Base-by-base conservation (phyloP, 495 filamentous ascomycete species). In the Staphylotrichum longicolle region DNA sequence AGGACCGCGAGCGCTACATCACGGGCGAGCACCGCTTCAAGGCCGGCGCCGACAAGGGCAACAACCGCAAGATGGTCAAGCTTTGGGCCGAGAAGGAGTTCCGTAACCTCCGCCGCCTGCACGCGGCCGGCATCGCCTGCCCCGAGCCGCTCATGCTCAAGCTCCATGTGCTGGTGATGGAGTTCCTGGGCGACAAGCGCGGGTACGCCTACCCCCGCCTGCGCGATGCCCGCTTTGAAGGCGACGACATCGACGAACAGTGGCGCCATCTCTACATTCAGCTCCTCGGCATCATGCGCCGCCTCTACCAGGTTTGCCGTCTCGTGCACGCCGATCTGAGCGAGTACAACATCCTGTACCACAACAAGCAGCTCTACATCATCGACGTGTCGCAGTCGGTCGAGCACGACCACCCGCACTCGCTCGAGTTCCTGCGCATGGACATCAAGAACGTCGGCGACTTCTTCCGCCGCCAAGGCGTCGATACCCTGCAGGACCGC, bases 31-130 rank as follows among this genome's bases (percentile, higher is more conserved):
- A 91, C 74, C 81, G 95, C 37, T 80, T 81, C 69, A 78, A 78
- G 60, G 77, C 82, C 49, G 93, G 92, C 41, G 91, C 91, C 74
- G 93, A 90, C 75, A 97, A 97, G 80, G 88, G 85, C 60, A 93
- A 89, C 75, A 94, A 90, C 74, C 84, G 92, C 4, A 89, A 91
- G 51, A 97, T 96, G 93, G 93, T 98, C 54, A 94, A 96, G 73
- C 75, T 96, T 47, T 98, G 94, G 94, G 94, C 95, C 4, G 93
- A 97, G 76, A 98, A 98, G 76, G 94, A 98, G 73, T 94, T 96
- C 81, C 84, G 94, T 51, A 98, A 98, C 75, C 69, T 98, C 60
- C 88, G 90, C 62, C 83, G 95, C 53, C 85, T 98, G 27, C 77
- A 91, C 68, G 73, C 82, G 4, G 88, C 94, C 20, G 91, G 90